Evolutionary conservation across 106 monocot species (phyloP).

Genomic region (Narthecium ossifragum): DNA sequence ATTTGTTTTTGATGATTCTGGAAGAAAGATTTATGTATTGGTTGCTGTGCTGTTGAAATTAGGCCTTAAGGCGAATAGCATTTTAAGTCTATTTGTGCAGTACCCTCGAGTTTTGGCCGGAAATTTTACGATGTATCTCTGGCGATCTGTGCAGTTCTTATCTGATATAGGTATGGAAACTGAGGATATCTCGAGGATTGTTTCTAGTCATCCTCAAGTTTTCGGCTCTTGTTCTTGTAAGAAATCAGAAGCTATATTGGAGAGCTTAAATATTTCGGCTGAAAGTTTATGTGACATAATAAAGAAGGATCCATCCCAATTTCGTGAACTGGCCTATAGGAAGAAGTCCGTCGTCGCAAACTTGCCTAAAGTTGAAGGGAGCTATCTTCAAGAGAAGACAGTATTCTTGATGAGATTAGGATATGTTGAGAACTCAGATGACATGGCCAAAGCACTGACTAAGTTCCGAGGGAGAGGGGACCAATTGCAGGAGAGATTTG

Average conservation of each 20-base stretch:
- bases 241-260: slow-evolving; percentile 33
- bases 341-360: slow-evolving; percentile 12
- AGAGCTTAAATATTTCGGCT: slow-evolving; percentile 25
- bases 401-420: slow-evolving; percentile 64
- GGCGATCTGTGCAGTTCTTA: slow-evolving; percentile 51
- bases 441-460: slow-evolving; percentile 48
- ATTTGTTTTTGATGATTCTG: slow-evolving; percentile 82
- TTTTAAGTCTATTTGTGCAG: slow-evolving; percentile 51
- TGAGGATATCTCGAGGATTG: slow-evolving; percentile 33
- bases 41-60: slow-evolving; percentile 68
- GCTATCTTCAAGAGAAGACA: slow-evolving; percentile 53
- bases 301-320: slow-evolving; percentile 45
- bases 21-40: slow-evolving; percentile 73
- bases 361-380: slow-evolving; percentile 30
- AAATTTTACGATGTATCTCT: slow-evolving; percentile 49
- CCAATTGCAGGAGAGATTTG: slow-evolving; percentile 58
- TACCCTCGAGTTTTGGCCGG: slow-evolving; percentile 57
- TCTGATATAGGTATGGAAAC: slow-evolving; percentile 48
- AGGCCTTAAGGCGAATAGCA: slow-evolving; percentile 38
- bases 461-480: slow-evolving; percentile 79
- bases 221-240: slow-evolving; percentile 38
- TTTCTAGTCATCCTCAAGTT: slow-evolving; percentile 46
- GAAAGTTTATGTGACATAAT: slow-evolving; percentile 41
- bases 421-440: slow-evolving; percentile 67
- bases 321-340: slow-evolving; percentile 30